Evolutionary conservation across 2,329 filamentous ascomycete genomes (phyloP).

Genomic region (Capronia americana): DNA sequence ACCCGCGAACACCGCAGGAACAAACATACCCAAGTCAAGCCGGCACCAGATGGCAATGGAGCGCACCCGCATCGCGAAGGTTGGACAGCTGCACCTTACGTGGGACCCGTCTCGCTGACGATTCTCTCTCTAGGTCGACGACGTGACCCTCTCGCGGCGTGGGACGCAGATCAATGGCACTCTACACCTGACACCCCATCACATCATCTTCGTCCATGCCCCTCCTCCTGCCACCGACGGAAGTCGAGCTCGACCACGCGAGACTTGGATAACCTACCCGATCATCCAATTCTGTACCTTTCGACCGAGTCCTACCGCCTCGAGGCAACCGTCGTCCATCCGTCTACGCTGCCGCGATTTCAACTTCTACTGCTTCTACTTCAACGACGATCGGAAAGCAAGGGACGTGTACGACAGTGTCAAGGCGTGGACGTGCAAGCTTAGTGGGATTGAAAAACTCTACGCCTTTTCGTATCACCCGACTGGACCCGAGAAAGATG

Average conservation of each 20-base stretch:
- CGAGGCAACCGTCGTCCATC: constrained; percentile 78
- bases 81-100: constrained; percentile 9
- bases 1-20: constrained; percentile 3
- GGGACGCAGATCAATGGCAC: constrained; percentile 64
- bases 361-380: constrained; percentile 89
- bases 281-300: constrained; percentile 84
- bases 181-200: constrained; percentile 68
- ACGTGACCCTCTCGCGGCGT: constrained; percentile 65
- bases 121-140: constrained; percentile 52
- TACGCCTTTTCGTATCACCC: constrained; percentile 89
- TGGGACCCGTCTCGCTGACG: neutral
- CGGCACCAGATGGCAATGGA: constrained; percentile 39
- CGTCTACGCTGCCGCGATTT: constrained; percentile 92
- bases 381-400: constrained; percentile 72
- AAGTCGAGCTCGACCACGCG: constrained; percentile 57
- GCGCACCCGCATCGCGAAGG: constrained; percentile 41
- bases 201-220: constrained; percentile 68
- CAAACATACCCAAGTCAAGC: constrained; percentile 11
- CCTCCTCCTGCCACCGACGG: constrained; percentile 53
- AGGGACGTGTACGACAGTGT: constrained; percentile 89
- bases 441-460: constrained; percentile 83
- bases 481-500: constrained; percentile 69
- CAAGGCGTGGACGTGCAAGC: constrained; percentile 76
- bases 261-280: constrained; percentile 93
- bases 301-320: constrained; percentile 72